These are phyloP conservation scores for Scorias spongiosa DNA, from an alignment of 2,329 filamentous ascomycete genomes.

Conservation along the genomic window DNA sequence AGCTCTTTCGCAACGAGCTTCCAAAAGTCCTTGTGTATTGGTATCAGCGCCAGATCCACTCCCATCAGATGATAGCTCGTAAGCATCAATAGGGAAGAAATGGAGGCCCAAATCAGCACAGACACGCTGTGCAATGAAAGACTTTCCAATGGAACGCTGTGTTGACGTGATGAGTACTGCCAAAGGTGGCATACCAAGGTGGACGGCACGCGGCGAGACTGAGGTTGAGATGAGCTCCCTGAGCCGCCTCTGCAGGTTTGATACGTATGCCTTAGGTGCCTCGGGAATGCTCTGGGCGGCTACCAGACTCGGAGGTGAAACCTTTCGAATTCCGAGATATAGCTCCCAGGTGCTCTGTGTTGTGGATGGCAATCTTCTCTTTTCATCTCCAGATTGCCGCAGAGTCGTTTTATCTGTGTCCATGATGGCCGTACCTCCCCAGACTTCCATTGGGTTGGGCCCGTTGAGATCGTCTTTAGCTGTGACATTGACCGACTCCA, in stretches of 20 bases:
- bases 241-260: constrained; percentile 44
- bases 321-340: constrained; percentile 63
- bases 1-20: constrained; percentile 74
- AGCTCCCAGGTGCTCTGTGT: constrained; percentile 73
- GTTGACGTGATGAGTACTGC: constrained; percentile 81
- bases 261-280: constrained; percentile 27
- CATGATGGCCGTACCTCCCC: constrained; percentile 76
- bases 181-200: constrained; percentile 73
- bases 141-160: constrained; percentile 85
- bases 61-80: constrained; percentile 87
- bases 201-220: constrained; percentile 73
- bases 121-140: constrained; percentile 59
- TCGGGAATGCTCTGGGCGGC: constrained; percentile 17
- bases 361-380: constrained; percentile 62
- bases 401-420: constrained; percentile 79
- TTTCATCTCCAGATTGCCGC: constrained; percentile 79
- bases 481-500: constrained; percentile 53
- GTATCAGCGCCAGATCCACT: constrained; percentile 76
- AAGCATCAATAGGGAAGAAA: constrained; percentile 75
- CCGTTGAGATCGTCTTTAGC: constrained; percentile 35
- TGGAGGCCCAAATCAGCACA: constrained; percentile 85
- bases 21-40: constrained; percentile 82
- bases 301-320: constrained; percentile 30
- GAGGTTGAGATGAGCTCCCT: constrained; percentile 77
- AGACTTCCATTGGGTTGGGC: constrained; percentile 51